A percentile compares a stretch with the other conserved stretches of the same genome.
phyloP scores from a whole-genome alignment of 1,284 basidiomycete genomes.

The Malassezia dermatis region DNA sequence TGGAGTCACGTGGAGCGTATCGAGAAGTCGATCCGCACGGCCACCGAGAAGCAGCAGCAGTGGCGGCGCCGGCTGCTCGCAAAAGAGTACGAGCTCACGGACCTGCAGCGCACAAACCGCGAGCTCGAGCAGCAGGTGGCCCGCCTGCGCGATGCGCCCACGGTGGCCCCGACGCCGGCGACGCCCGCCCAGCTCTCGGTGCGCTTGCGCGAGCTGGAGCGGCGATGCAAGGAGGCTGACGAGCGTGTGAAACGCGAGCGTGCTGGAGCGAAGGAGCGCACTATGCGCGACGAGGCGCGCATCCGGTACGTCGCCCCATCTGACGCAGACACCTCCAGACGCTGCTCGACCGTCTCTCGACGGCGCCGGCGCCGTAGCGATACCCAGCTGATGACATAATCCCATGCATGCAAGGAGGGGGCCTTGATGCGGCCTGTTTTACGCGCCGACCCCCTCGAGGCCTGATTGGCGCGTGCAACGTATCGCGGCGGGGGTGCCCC shows the following conservation, averaged over 20 bases:
- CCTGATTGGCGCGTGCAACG: not conserved
- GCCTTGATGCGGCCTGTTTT: not conserved
- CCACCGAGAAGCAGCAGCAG: conserved; percentile 68
- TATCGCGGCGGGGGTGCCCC: not conserved
- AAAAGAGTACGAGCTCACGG: conserved; percentile 79
- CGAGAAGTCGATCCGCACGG: conserved; percentile 71
- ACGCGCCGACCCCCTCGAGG: not conserved
- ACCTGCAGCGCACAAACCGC: conserved; percentile 58
- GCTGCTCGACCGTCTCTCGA: conserved; percentile 6
- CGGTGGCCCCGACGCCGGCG: not conserved
- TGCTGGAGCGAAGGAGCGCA: conserved; percentile 80
- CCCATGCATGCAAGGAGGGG: conserved; percentile 8
- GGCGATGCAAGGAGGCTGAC: conserved; percentile 68
- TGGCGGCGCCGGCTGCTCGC: conserved; percentile 72
- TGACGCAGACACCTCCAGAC: conserved; percentile 13
- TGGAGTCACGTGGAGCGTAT: conserved; percentile 91
- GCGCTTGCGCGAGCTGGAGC: conserved; percentile 61
- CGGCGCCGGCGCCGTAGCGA: conserved; percentile 8
- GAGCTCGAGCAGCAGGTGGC: conserved; percentile 68
- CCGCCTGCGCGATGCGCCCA: not conserved
- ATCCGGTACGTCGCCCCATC: conserved; percentile 9
- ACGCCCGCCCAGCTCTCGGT: conserved; percentile 26
- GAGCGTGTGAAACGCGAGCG: conserved; percentile 89
- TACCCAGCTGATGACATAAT: conserved; percentile 16
- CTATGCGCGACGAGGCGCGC: conserved; percentile 27